Percentiles rank a stretch among this genome's conserved stretches.
Conservation (phyloP, 139 green algal species). For the Picochlorum sp. region DNA sequence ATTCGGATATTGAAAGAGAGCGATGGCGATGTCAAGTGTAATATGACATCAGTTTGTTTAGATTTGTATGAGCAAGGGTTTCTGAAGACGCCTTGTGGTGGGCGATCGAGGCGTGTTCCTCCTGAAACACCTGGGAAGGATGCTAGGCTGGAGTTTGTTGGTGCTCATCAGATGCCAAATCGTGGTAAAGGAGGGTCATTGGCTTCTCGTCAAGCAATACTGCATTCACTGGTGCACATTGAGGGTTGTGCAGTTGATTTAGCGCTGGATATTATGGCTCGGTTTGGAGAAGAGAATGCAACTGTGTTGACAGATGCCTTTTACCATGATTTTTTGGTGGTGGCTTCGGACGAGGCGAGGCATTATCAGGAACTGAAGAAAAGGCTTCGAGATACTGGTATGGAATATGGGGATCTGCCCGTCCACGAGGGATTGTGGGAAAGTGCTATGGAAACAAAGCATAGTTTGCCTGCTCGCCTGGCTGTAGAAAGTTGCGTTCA, state of each 20-base stretch:
- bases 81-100: not conserved
- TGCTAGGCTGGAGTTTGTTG: slow-evolving; percentile 46
- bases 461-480: slow-evolving; percentile 52
- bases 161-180: slow-evolving; percentile 28
- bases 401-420: slow-evolving; percentile 30
- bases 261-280: slow-evolving; percentile 74
- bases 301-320: slow-evolving; percentile 51
- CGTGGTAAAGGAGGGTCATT: slow-evolving; percentile 60
- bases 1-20: too few species aligned
- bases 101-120: not conserved
- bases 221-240: slow-evolving; percentile 60
- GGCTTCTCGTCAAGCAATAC: slow-evolving; percentile 36
- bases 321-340: slow-evolving; percentile 70
- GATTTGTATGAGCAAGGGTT: not conserved
- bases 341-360: slow-evolving; percentile 76
- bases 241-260: slow-evolving; percentile 79
- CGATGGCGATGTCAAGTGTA: too few species aligned
- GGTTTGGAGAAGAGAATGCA: slow-evolving; percentile 51
- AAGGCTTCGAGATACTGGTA: slow-evolving; percentile 21
- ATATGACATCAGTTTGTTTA: too few species aligned
- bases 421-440: slow-evolving; percentile 88
- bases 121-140: not conserved
- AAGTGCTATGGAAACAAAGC: slow-evolving; percentile 52
- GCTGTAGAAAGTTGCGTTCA: slow-evolving; percentile 89
- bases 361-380: slow-evolving; percentile 65